phyloP scores from a whole-genome alignment of 495 filamentous ascomycete species.

The Lophium mytilinum region DNA sequence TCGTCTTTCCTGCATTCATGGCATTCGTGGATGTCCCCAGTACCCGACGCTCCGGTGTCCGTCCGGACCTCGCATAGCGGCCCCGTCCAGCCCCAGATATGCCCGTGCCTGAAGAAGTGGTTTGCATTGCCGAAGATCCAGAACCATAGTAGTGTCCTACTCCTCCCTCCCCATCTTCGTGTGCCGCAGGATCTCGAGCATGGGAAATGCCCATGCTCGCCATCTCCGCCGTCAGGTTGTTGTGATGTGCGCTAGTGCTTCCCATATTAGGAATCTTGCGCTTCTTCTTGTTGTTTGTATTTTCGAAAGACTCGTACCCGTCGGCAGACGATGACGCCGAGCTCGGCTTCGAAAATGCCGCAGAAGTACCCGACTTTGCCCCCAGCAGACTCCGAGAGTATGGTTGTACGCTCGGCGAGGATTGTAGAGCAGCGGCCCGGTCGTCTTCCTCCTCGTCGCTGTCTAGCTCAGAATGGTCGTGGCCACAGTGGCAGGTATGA shows the following conservation, averaged over 20 bases:
- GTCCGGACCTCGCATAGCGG: conserved; percentile 56
- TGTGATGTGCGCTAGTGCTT: conserved; percentile 55
- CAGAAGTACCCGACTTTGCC: not conserved
- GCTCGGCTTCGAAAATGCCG: conserved; percentile 24
- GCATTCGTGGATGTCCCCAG: conserved; percentile 51
- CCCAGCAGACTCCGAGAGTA: conserved; percentile 9
- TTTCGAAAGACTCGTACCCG: conserved; percentile 95
- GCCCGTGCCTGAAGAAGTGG: conserved; percentile 45
- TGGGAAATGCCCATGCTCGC: conserved; percentile 53
- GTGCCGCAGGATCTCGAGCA: conserved; percentile 34
- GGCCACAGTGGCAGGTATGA: conserved; percentile 23
- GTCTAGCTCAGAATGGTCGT: conserved; percentile 26
- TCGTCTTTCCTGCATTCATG: conserved; percentile 31
- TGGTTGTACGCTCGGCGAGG: conserved; percentile 27
- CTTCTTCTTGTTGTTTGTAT: conserved; percentile 99
- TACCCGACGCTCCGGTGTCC: conserved; percentile 55
- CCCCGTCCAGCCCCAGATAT: conserved; percentile 75
- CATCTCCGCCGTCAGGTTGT: conserved; percentile 51
- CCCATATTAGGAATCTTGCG: conserved; percentile 92
- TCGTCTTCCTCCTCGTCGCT: conserved; percentile 31
- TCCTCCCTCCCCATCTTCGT: conserved; percentile 42
- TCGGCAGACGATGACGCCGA: conserved; percentile 49
- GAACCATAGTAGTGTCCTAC: conserved; percentile 46
- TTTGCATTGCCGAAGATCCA: conserved; percentile 40
- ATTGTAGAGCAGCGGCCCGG: conserved; percentile 7